Evolutionary conservation across 352 stramenopile genomes (phyloP).

Genomic region (Globisporangium takayamanum): DNA sequence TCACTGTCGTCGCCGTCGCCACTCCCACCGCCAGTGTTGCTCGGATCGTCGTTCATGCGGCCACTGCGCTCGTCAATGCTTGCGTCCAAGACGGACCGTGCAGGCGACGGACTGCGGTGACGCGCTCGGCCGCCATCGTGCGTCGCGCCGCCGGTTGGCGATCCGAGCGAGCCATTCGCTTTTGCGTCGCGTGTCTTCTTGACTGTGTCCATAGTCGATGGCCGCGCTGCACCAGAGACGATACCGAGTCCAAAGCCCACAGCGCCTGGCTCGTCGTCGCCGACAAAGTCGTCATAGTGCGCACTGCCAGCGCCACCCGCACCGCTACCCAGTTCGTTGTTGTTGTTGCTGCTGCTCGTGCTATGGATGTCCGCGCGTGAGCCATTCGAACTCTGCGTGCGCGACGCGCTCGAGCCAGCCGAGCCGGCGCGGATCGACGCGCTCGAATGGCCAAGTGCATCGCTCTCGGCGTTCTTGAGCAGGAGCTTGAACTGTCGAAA

Average conservation of each 20-base stretch:
- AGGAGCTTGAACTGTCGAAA: slow-evolving; percentile 90
- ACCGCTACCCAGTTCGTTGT: slow-evolving; percentile 6
- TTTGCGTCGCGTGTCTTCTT: slow-evolving; percentile 27
- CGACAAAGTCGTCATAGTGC: slow-evolving; percentile 35
- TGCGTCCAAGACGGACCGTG: slow-evolving; percentile 14
- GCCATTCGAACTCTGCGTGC: slow-evolving; percentile 42
- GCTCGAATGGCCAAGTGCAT: slow-evolving; percentile 10
- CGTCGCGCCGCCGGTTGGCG: no score
- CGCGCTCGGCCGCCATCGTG: slow-evolving; percentile 11
- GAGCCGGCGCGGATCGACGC: slow-evolving; percentile 32
- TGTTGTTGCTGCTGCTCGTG: slow-evolving; percentile 9
- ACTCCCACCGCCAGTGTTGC: slow-evolving; percentile 11
- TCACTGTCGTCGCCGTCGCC: slow-evolving; percentile 8
- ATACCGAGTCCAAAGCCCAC: slow-evolving; percentile 54
- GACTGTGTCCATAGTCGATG: slow-evolving; percentile 56
- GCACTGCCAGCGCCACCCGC: not conserved
- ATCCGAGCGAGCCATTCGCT: not conserved
- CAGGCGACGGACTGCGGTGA: slow-evolving; percentile 31
- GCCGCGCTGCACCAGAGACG: slow-evolving; percentile 41
- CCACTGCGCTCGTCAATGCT: slow-evolving; percentile 8
- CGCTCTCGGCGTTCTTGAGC: slow-evolving; percentile 47
- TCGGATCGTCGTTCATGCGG: slow-evolving; percentile 15
- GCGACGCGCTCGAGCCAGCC: slow-evolving; percentile 42
- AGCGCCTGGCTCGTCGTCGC: slow-evolving; percentile 48
- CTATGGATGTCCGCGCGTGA: slow-evolving; percentile 35